Evolutionary conservation across 495 filamentous ascomycete genomes (phyloP).

Genomic region (Penicillium maclennaniae): DNA sequence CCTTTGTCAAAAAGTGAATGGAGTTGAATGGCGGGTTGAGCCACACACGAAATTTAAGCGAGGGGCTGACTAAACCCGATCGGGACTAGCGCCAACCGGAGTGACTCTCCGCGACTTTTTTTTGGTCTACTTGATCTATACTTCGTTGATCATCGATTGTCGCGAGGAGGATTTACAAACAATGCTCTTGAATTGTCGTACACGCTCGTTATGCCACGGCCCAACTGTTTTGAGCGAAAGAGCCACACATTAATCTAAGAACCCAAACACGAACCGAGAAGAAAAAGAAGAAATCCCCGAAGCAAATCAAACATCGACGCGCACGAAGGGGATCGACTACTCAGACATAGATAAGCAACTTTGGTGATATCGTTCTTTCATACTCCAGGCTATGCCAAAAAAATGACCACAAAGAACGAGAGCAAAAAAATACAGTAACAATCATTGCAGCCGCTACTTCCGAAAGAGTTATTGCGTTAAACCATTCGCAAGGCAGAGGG

Average conservation of each 20-base stretch:
- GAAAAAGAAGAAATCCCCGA: background rate
- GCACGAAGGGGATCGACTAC: slow-evolving; percentile 15
- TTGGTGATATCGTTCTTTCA: slow-evolving; percentile 37
- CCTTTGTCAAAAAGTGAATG: slow-evolving; percentile 32
- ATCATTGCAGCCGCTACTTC: slow-evolving; percentile 6
- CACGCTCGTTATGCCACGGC: background rate
- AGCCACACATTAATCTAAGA: background rate
- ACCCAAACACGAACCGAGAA: background rate
- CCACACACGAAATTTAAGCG: slow-evolving; percentile 54
- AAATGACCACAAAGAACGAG: slow-evolving; percentile 10
- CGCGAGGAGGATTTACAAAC: background rate
- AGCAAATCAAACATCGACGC: background rate
- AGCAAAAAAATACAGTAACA: slow-evolving; percentile 1
- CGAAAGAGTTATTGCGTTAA: slow-evolving; percentile 9
- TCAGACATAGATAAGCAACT: slow-evolving; percentile 25
- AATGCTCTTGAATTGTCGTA: background rate
- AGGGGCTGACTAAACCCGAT: slow-evolving; percentile 43
- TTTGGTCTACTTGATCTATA: background rate
- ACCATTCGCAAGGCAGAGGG: slow-evolving; percentile 12
- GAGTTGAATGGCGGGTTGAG: slow-evolving; percentile 37
- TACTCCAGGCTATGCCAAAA: slow-evolving; percentile 45
- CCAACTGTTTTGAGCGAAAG: background rate
- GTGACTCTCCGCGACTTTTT: background rate
- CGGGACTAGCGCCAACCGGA: slow-evolving; percentile 21
- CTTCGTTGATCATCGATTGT: background rate